Base-by-base conservation (phyloP, 2,329 filamentous ascomycete genomes). In the Rhexocercosporidium sp. region DNA sequence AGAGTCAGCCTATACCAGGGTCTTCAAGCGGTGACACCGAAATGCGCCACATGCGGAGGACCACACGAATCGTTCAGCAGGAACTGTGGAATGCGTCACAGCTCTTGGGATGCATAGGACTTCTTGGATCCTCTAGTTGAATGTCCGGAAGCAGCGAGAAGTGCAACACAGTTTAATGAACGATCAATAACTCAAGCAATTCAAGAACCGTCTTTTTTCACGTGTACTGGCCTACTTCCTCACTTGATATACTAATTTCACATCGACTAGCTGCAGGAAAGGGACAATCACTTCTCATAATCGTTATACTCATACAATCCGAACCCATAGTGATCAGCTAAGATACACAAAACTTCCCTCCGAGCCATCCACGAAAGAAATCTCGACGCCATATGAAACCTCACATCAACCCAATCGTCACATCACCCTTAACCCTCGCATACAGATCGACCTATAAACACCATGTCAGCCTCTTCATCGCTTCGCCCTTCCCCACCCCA, bases 371-470 rank as follows among this genome's bases (percentile, higher is more conserved):
- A 14, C 16, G 27, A 29, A 51, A 29, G 47, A 25, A 49, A 49
- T 25, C 9, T 41, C 25, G 29, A 37, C 18, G 53, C 53, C 20
- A 9, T 14, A 8, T 25, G 20, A 49, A 4, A n/a, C 14, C n/a
- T 59, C 72, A 78, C 75, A 78, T 72, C 74, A 78, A 75, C 61
- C 76, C 76, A 64, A 78, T 76, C n/a, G 75, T 78, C n/a, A 78
- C 69, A 68, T 72, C 71, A 53, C 71, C 71, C 47, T 74, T 72
- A 9, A 73, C 72, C 27, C 67, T 69, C 18, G 71, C 71, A 59
- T 74, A 74, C 25, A 73, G 61, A 65, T 72, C 69, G 46, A 72
- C 70, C 67, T 71, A 63, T 31, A 31, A 31, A 31, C 29, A 31
- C 29, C 29, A 31, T 31, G 29, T 31, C 29, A 31, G 29, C 29